Conservation (phyloP, 441 rosid species). For the Brassica hybrid region DNA sequence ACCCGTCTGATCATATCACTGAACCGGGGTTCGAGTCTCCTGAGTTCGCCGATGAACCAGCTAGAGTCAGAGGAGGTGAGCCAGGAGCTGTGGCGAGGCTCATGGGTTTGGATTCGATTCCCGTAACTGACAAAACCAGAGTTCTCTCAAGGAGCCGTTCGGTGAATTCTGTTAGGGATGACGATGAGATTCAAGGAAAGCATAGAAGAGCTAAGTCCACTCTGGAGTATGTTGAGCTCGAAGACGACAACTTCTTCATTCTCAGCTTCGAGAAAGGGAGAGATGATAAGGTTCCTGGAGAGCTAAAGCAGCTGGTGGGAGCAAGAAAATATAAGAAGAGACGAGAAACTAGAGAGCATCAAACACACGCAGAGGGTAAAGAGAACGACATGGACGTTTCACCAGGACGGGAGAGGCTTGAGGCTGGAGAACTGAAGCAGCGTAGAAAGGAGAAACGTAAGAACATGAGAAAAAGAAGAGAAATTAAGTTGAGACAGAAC, state of each 20-base stretch:
- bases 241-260: constrained; percentile 67
- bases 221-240: constrained; percentile 61
- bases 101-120: constrained; percentile 67
- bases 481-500: constrained; percentile 25
- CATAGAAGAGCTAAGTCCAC: constrained; percentile 48
- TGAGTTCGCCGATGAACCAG: constrained; percentile 16
- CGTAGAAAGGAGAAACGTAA: constrained; percentile 24
- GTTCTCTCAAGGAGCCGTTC: constrained; percentile 55
- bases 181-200: constrained; percentile 35
- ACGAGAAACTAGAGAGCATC: constrained; percentile 29
- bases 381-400: constrained; percentile 36
- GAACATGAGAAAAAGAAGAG: constrained; percentile 35
- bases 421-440: constrained; percentile 28
- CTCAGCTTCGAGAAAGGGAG: constrained; percentile 59
- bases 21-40: constrained; percentile 40
- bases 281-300: constrained; percentile 37
- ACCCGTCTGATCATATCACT: constrained; percentile 59
- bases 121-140: constrained; percentile 18
- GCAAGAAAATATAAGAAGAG: constrained; percentile 32
- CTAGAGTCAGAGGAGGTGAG: constrained; percentile 26
- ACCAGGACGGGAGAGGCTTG: constrained; percentile 3
- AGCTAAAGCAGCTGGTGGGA: constrained; percentile 36
- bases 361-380: constrained; percentile 15
- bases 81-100: constrained; percentile 76
- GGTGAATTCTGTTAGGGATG: constrained; percentile 30